Percentiles rank a stretch among this genome's conserved stretches.
Conservation (phyloP, 2,329 filamentous ascomycete genomes). For the Hypoxylon sp. region DNA sequence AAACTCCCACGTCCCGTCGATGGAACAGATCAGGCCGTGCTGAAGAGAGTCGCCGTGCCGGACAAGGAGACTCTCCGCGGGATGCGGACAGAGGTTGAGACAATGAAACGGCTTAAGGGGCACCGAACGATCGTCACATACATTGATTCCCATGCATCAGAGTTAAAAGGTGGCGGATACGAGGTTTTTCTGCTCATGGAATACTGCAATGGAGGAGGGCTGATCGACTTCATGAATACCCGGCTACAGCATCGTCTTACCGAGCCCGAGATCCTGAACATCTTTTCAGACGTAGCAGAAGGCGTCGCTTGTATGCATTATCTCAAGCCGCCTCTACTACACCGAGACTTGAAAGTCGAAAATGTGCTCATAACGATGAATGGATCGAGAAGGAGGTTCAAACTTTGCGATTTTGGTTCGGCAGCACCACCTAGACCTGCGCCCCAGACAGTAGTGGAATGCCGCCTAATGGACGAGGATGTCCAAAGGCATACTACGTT, state of each 20-base stretch:
- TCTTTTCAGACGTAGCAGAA: constrained; percentile 96
- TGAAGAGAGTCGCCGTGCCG: constrained; percentile 96
- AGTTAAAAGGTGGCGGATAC: constrained; percentile 92
- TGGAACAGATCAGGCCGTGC: constrained; percentile 84
- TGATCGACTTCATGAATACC: constrained; percentile 99
- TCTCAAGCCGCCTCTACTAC: constrained; percentile 90
- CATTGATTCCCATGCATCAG: constrained; percentile 97
- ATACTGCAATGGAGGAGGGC: constrained; percentile 91
- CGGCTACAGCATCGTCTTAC: constrained; percentile 95
- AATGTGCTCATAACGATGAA: constrained; percentile 90
- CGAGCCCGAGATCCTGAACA: constrained; percentile 96
- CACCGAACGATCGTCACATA: constrained; percentile 97
- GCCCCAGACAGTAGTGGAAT: constrained; percentile 88
- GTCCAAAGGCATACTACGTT: constrained; percentile 97
- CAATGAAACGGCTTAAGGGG: constrained; percentile 99
- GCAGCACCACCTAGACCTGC: constrained; percentile 87
- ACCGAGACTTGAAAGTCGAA: constrained; percentile 97
- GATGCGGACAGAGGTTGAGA: constrained; percentile 99
- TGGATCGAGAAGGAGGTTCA: constrained; percentile 81
- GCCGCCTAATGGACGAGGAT: constrained; percentile 94
- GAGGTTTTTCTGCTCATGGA: constrained; percentile 99
- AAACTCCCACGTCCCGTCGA: constrained; percentile 83
- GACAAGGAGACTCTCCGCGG: constrained; percentile 94
- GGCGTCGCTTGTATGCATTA: constrained; percentile 99
- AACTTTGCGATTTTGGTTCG: constrained; percentile 98